Evolutionary conservation across 768 basidiomycete species (phyloP), one percentile per base, ranked within the genome.

Genomic region (Pluteus cervinus): DNA sequence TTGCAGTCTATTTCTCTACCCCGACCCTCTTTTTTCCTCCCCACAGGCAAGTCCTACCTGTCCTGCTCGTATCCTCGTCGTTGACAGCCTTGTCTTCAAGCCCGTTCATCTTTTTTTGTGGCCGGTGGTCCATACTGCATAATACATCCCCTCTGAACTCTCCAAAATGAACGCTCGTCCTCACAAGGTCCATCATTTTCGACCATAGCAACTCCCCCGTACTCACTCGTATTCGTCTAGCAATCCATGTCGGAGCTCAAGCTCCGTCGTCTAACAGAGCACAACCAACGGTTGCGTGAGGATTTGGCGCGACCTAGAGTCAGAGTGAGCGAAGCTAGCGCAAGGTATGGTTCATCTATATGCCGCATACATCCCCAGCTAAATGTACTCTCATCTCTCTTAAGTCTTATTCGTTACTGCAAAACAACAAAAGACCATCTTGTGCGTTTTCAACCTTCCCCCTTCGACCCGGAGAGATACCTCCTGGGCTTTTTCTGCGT

Each of bases 211-310:
- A 42, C 30, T 23, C 21, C 32, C 30, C 15, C 36, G 16, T 10
- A 28, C 36, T 36, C 29, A 26, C 42, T 40, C 33, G 30, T 36
- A 11, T 32, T 18, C 8, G 51, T 40, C 33, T 52, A 76, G 75
- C 91, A 92, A 75, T 88, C 89, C 52, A 94, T 97, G 90, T 88
- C 87, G 34, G 93, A 96, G 75, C 85, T 96, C 56, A 96, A 94
- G 76, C 81, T 96, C 45, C 79, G 92, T 24, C 73, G 93, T 26
- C 68, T 97, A 55, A 86, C 83, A 35, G 93, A 97, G 65, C 91
- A 96, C 66, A 97, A 94, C 55, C 82, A 87, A 58, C 75, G 93
- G 46, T 61, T 96, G 55, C 70, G 82, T 52, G 93, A 96, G 55
- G 93, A 97, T 60, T 65, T 97, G 44, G 79, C 82, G 29, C 67